A percentile compares a stretch with the other conserved stretches of the same genome.
These are phyloP conservation scores for Chytridium lagenaria DNA, from an alignment of 371 early-diverging fungal species.

Conservation along the genomic window DNA sequence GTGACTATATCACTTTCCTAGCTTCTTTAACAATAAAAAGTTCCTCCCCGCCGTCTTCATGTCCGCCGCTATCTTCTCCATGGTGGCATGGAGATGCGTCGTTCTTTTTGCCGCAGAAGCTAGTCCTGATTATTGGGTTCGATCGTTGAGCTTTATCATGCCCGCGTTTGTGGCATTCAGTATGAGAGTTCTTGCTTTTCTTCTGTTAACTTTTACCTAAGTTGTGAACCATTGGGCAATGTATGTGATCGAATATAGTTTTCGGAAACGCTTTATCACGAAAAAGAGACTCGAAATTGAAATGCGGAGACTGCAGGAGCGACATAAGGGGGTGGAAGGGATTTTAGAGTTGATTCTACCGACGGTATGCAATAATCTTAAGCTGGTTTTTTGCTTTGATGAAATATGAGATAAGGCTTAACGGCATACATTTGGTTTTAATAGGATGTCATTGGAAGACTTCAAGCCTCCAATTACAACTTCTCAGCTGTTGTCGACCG, in stretches of 20 bases:
- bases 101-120: neutral
- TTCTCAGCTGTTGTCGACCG: constrained; percentile 21
- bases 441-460: constrained; percentile 6
- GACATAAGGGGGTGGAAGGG: neutral
- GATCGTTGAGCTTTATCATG: neutral
- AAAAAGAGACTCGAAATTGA: constrained; percentile 14
- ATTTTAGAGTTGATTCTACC: constrained; percentile 13
- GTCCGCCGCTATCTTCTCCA: neutral
- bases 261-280: constrained; percentile 2
- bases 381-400: neutral
- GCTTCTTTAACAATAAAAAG: neutral
- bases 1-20: neutral
- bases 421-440: neutral
- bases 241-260: constrained; percentile 4
- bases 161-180: neutral
- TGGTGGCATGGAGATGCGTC: neutral
- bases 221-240: neutral
- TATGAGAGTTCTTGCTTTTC: no score
- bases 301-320: neutral
- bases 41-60: neutral
- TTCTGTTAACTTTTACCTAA: neutral
- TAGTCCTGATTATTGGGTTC: neutral
- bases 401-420: no score
- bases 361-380: constrained; percentile 1
- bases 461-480: constrained; percentile 12